Evolutionary conservation across 2,329 filamentous ascomycete species (phyloP), one percentile per base, ranked within the genome.

Genomic region (Dothideomycetes sp.): DNA sequence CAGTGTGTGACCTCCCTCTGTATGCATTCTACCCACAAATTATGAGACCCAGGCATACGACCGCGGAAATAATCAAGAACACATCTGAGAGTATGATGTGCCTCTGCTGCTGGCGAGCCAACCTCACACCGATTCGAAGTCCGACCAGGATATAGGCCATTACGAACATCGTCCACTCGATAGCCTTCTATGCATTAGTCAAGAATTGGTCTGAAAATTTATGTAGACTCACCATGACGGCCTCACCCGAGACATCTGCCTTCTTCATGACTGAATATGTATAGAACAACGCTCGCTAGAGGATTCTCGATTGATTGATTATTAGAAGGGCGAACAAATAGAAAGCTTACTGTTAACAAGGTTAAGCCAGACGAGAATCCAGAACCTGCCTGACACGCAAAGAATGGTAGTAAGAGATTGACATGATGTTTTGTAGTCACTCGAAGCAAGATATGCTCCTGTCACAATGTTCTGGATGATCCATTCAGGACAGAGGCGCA

Each of bases 221-320:
- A 3, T 23, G 4, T 3, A 11, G 5, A 24, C 25, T 31, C 27
- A 38, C 35, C 22, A 53, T 45, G 19, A 54, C 45, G 11, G 42
- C 40, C 46, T 55, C 52, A 19, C 51, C 44, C 5, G 48, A 49
- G n/a, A n/a, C n/a, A n/a, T n/a, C n/a, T n/a, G n/a, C n/a, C n/a
- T n/a, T n/a, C n/a, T n/a, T n/a, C n/a, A n/a, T n/a, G n/a, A n/a
- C n/a, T n/a, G n/a, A n/a, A n/a, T n/a, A n/a, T n/a, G n/a, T n/a
- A n/a, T n/a, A n/a, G n/a, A n/a, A n/a, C n/a, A n/a, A n/a, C n/a
- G n/a, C n/a, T n/a, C n/a, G n/a, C n/a, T n/a, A n/a, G n/a, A n/a
- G n/a, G n/a, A n/a, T n/a, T n/a, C n/a, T n/a, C n/a, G n/a, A n/a
- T n/a, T n/a, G n/a, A n/a, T n/a, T n/a, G n/a, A n/a, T n/a, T n/a